Conservation (phyloP, 2,329 filamentous ascomycete genomes). For the Cylindrodendrum hubeiense region DNA sequence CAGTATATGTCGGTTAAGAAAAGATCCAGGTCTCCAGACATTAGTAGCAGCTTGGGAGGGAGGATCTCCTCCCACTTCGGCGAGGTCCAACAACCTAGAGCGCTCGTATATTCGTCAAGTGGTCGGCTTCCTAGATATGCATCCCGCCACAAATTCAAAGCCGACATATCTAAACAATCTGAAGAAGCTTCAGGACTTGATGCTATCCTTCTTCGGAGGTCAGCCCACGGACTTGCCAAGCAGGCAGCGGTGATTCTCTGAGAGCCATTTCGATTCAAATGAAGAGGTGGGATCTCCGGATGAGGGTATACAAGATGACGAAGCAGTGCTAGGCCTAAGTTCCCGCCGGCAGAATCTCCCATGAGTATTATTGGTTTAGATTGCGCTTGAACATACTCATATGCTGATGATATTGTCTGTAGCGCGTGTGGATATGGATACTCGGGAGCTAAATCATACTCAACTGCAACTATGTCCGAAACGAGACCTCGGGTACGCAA, state of each 20-base stretch:
- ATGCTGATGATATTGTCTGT: not conserved
- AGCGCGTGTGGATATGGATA: slow-evolving; percentile 9
- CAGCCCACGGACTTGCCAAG: slow-evolving; percentile 3
- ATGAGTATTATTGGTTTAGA: not conserved
- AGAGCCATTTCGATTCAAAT: not conserved
- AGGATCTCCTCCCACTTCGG: not conserved
- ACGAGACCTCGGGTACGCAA: not conserved
- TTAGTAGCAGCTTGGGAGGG: not conserved
- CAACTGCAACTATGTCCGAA: not conserved
- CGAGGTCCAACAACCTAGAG: not conserved
- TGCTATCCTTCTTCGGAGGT: not conserved
- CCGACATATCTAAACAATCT: slow-evolving; percentile 1
- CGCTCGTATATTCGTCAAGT: slow-evolving; percentile 4
- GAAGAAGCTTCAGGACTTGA: not conserved
- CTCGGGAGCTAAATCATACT: slow-evolving; percentile 10
- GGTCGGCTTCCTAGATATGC: slow-evolving; percentile 1
- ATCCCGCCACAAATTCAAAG: not conserved
- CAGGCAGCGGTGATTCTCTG: not conserved
- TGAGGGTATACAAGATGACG: slow-evolving; percentile 7
- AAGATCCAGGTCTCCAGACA: slow-evolving; percentile 1
- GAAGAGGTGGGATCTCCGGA: not conserved
- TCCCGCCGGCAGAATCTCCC: slow-evolving; percentile 7
- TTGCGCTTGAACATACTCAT: not conserved
- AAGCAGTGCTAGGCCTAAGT: slow-evolving; percentile 1
- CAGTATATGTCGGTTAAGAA: not conserved